Evolutionary conservation across 2,329 filamentous ascomycete genomes (phyloP), one percentile per base, ranked within the genome.

Genomic region (Ustilaginoidea virens): DNA sequence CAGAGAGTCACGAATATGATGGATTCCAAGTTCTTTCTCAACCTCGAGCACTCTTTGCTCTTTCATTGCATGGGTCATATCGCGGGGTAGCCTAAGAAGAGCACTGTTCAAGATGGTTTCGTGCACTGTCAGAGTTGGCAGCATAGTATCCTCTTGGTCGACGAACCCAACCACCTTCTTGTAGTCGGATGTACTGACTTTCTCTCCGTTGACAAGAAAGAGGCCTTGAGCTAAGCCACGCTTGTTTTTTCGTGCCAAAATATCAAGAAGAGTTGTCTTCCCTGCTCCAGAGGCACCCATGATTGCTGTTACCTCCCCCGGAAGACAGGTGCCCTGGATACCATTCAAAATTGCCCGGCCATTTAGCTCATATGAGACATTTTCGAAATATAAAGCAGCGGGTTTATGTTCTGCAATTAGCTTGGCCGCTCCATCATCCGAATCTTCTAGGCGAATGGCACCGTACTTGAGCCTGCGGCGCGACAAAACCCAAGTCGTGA

Each of bases 251-350:
- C 86, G 75, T 7, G 90, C 90, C 26, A 98, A 62, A 34, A 98
- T 93, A 47, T 98, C 90, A 25, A 98, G 61, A 52, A 98, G 96
- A 0, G 85, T 93, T 0, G 90, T 98, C 58, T 98, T 98, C 34
- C 90, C 90, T 23, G 90, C 92, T 17, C 90, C 90, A 1, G 90
- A 98, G 6, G 90, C 87, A 32, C 90, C 90, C 87, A 98, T 98
- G 44, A 98, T 92, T 7, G 90, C 90, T 39, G 87, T 82, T 6
- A 96, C 72, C 50, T 98, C 85, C n/a, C 92, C 92, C 3, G 87
- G 85, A 40, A 80, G 79, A n/a, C 87, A 86, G 23, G 83, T 74
- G 26, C 90, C 90, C 39, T 78, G 75, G 19, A 98, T 78, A 10
- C 69, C 72, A 11, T 68, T 66, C 3, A 98, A 62, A 26, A 98